Evolutionary conservation across 2,329 filamentous ascomycete genomes (phyloP).

Genomic region (Colletotrichum musae): DNA sequence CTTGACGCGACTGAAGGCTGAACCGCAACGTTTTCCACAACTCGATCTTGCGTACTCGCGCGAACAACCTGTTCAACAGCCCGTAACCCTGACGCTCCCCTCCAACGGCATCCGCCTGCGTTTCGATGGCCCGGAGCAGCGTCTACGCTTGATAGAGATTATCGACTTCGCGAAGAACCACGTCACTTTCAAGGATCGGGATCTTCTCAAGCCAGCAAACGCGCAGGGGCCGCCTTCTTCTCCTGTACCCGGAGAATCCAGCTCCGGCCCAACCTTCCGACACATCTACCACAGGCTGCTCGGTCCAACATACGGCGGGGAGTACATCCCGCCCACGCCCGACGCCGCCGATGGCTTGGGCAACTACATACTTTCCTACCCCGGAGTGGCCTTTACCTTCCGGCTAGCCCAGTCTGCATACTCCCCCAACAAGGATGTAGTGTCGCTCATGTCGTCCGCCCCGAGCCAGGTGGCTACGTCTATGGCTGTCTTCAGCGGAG

Average conservation of each 20-base stretch:
- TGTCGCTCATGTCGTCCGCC: constrained; percentile 82
- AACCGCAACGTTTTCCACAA: constrained; percentile 85
- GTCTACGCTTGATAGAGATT: constrained; percentile 91
- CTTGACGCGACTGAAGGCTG: constrained; percentile 88
- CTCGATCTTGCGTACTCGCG: constrained; percentile 87
- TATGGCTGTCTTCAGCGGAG: constrained; percentile 92
- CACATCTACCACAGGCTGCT: constrained; percentile 95
- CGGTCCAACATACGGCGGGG: constrained; percentile 92
- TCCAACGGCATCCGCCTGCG: constrained; percentile 90
- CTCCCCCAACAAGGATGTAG: constrained; percentile 84
- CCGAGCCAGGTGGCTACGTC: constrained; percentile 83
- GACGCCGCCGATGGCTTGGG: constrained; percentile 71
- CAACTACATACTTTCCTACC: constrained; percentile 93
- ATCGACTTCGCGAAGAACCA: constrained; percentile 89
- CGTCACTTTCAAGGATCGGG: constrained; percentile 84
- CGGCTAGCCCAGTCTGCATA: constrained; percentile 81
- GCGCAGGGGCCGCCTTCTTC: constrained; percentile 49
- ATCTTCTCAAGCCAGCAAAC: constrained; percentile 78
- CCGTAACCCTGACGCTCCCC: constrained; percentile 82
- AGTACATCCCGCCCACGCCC: constrained; percentile 80
- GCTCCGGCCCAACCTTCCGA: constrained; percentile 81
- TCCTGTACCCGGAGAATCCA: constrained; percentile 47
- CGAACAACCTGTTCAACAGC: constrained; percentile 79
- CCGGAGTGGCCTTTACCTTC: constrained; percentile 94
- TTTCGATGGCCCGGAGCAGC: constrained; percentile 94